Conservation (phyloP, 2,329 filamentous ascomycete genomes). For the Sordariomycetes sp. region DNA sequence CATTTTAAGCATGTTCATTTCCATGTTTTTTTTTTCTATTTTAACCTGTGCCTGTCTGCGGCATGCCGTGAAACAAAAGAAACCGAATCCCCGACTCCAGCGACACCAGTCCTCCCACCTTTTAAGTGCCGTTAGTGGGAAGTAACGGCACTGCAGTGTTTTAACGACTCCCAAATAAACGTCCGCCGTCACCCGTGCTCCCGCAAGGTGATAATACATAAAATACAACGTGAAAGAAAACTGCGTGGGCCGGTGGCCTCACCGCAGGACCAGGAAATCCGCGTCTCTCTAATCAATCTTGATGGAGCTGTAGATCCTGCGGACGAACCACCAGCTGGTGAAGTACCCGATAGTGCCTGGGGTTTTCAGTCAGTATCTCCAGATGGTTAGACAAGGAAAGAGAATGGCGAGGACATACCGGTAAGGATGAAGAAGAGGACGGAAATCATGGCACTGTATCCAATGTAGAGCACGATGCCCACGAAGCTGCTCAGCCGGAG, state of each 20-base stretch:
- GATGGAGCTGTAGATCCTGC: conserved; percentile 92
- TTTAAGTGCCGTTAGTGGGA: neutral
- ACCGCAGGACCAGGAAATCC: neutral
- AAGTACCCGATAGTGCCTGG: conserved; percentile 91
- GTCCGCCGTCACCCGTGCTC: neutral
- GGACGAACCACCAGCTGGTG: conserved; percentile 85
- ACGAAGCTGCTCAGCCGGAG: conserved; percentile 74
- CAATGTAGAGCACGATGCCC: conserved; percentile 81
- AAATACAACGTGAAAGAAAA: neutral
- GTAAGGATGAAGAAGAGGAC: conserved; percentile 89
- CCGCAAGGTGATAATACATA: conserved; percentile 1
- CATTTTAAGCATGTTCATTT: neutral
- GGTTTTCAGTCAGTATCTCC: conserved; percentile 9
- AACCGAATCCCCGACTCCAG: neutral
- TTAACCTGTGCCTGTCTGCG: neutral
- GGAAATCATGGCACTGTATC: conserved; percentile 80
- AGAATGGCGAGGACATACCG: conserved; percentile 43
- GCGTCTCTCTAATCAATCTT: conserved; percentile 65
- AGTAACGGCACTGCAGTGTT: neutral
- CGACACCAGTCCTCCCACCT: neutral
- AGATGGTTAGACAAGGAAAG: neutral
- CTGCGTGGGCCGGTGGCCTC: neutral
- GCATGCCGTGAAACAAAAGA: neutral
- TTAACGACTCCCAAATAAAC: neutral
- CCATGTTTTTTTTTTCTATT: neutral